Evolutionary conservation across 345 rosid genomes (phyloP), one percentile per base, ranked within the genome.

Genomic region (Acer saccharum): DNA sequence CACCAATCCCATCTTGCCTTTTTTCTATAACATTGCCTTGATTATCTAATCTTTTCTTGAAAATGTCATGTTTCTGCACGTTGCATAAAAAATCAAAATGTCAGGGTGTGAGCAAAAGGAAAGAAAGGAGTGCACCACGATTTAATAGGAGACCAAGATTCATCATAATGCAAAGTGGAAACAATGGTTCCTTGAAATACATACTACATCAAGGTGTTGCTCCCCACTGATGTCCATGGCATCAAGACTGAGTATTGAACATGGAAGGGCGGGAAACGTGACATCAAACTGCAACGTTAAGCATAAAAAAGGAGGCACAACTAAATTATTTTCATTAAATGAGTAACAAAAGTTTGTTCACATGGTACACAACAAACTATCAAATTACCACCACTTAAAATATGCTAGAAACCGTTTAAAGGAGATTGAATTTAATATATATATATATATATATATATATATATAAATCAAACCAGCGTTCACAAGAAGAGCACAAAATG

Each of bases 181-280:
- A 64, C 48, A 9, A 41, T 69, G 63, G 71, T 8, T 63, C 71
- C 39, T 55, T n/a, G 54, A 10, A 57, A 75, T 67, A 85, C 91
- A 74, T 86, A 96, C 99, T 81, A 96, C 94, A 80, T 96, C 99
- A 81, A 96, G 96, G 86, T 94, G 99, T 62, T 94, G 93, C 86
- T 91, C 97, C 73, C 98, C 98, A 74, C 99, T 94, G 83, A 91
- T 90, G 84, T 96, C 99, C 94, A 96, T 96, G 32, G 98, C 98
- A 81, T 96, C 99, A 70, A 96, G 84, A 79, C 98, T 96, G 65
- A 94, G 90, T 81, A 96, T 88, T 52, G 99, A 91, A 83, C 99
- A 96, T 8, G 99, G 89, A 73, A 96, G 85, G 69, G 94, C 97
- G 75, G 98, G 98, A 82, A 96, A 96, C 9, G 94, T 90, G 70